A percentile compares a stretch with the other conserved stretches of the same genome.
These are phyloP conservation scores for Zostera marina DNA, from an alignment of 116 monocot genomes.

Conservation along the genomic window DNA sequence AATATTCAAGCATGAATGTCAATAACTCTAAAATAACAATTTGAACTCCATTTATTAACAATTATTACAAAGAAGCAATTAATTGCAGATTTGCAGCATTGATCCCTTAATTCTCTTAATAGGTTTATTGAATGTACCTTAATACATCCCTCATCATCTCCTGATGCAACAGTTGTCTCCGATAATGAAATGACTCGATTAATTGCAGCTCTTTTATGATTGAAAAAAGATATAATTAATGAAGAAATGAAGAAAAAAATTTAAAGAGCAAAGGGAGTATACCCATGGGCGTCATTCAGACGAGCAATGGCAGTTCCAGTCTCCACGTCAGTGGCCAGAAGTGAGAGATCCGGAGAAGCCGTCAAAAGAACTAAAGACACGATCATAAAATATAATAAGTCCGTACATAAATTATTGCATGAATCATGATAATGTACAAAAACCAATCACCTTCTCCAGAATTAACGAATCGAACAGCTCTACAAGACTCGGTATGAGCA, in stretches of 20 bases:
- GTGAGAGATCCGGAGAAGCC: slow-evolving; percentile 69
- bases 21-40: no score
- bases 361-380: slow-evolving; percentile 49
- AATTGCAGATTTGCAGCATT: not conserved
- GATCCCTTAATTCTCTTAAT: not conserved
- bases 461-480: slow-evolving; percentile 45
- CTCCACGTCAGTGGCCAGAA: slow-evolving; percentile 72
- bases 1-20: not conserved
- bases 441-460: slow-evolving; percentile 31
- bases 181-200: slow-evolving; percentile 66
- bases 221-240: not conserved
- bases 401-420: not conserved
- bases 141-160: slow-evolving; percentile 85
- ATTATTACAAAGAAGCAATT: not conserved
- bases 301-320: slow-evolving; percentile 57
- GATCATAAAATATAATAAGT: not conserved
- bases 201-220: slow-evolving; percentile 32
- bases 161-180: slow-evolving; percentile 74
- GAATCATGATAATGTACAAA: not conserved
- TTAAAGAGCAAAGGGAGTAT: not conserved
- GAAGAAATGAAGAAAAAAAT: not conserved
- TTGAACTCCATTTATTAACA: not conserved
- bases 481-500: slow-evolving; percentile 59
- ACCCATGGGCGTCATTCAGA: slow-evolving; percentile 72
- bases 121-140: slow-evolving; percentile 34